Base-by-base conservation (phyloP, 1,284 basidiomycete species). In the Pseudozyma hubeiensis region DNA sequence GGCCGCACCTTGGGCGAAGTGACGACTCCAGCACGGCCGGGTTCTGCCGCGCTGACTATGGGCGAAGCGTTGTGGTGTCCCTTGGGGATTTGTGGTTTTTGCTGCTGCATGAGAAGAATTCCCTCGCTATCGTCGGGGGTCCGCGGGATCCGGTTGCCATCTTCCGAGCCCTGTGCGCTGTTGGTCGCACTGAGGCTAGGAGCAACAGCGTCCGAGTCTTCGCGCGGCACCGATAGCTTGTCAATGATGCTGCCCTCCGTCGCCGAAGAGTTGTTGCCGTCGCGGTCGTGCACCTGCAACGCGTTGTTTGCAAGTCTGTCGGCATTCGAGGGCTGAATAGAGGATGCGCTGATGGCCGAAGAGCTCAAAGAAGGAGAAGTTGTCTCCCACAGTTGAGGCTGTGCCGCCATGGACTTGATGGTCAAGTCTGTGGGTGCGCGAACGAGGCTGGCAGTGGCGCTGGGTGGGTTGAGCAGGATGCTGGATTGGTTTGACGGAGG, bases 161-260 rank as follows among this genome's bases (percentile, higher is more conserved):
- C 75, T 19, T 77, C 75, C 1, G 75, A 77, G 24, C 71, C 61
- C 16, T 68, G 64, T 0, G 60, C 64, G 30, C 70, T 70, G 49
- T 69, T 62, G 60, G 48, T 69, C 5, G 59, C 55, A 31, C 64
- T 77, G 19, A 75, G 35, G 51, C 67, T 66, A 5, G 75, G 75
- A 14, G 62, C 45, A 13, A 53, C 51, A 29, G 61, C 52, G n/a
- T 74, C 75, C 16, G 75, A 77, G 14, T 37, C 64, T 10, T 77
- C 67, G n/a, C 56, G 56, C 9, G 67, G 66, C 17, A 67, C 56
- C 13, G 59, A 39, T 3, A 70, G 63, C 52, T 57, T 74, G 47
- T 75, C 72, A 43, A 75, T 49, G 40, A 77, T 40, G 47, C 63
- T 71, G 17, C 72, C 75, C 14, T 65, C 72, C n/a, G 55, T 61